A percentile compares a stretch with the other conserved stretches of the same genome.
phyloP scores from a whole-genome alignment of 768 basidiomycete species.

The Amanita pallidorosea region DNA sequence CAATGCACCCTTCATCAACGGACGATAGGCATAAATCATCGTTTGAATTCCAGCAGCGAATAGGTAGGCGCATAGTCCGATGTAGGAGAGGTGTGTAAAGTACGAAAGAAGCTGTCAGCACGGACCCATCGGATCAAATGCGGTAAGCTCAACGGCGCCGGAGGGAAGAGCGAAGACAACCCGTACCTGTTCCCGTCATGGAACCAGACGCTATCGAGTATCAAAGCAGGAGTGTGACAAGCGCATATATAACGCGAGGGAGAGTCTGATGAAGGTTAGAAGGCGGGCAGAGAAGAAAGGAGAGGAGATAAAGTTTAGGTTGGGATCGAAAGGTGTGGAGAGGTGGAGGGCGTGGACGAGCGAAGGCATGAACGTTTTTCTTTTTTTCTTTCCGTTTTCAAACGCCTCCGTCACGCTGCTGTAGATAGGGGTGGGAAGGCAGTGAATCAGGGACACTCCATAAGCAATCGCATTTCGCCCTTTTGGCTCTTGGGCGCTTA shows the following conservation, averaged over 20 bases:
- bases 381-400: too few relatives aligned
- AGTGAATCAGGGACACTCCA: too few relatives aligned
- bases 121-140: too few relatives aligned
- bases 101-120: conserved; percentile 44
- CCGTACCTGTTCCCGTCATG: conserved; percentile 22
- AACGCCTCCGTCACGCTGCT: too few relatives aligned
- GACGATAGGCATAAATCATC: conserved; percentile 21
- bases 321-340: conserved; percentile 21
- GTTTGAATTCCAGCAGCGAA: conserved; percentile 50
- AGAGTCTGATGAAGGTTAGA: conserved; percentile 34
- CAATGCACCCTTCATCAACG: conserved; percentile 22
- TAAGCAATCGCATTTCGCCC: too few relatives aligned
- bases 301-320: conserved; percentile 34
- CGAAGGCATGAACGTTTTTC: neutral
- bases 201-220: conserved; percentile 19
- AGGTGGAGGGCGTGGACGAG: neutral
- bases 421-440: too few relatives aligned
- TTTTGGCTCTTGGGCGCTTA: too few relatives aligned
- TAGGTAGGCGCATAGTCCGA: conserved; percentile 53
- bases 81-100: conserved; percentile 54
- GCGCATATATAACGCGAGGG: conserved; percentile 41
- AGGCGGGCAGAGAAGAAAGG: conserved; percentile 31
- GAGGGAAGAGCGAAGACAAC: too few relatives aligned
- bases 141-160: too few relatives aligned
- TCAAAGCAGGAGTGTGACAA: conserved; percentile 28